A percentile compares a stretch with the other conserved stretches of the same genome.
phyloP scores from a whole-genome alignment of 495 filamentous ascomycete genomes.

The Podospora comata region DNA sequence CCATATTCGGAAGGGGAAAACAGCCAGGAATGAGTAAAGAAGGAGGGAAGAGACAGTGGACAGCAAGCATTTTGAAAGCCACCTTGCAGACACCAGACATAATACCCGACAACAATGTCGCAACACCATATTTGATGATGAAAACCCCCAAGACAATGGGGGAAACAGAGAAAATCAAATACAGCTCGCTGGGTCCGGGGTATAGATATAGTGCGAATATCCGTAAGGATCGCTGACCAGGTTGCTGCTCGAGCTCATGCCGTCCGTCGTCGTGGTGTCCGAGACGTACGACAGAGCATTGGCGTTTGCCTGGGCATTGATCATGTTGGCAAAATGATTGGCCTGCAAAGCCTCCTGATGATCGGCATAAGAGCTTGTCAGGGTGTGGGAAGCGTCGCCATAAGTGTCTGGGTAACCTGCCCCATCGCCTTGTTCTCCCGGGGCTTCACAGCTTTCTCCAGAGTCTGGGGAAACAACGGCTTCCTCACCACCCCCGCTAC shows the following conservation, averaged over 20 bases:
- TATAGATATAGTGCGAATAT: background rate
- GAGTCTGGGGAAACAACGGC: background rate
- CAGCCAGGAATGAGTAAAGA: background rate
- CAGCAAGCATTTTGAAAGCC: background rate
- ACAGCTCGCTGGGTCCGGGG: background rate
- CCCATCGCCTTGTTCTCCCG: background rate
- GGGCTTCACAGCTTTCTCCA: background rate
- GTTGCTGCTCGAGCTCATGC: background rate
- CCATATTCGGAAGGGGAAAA: background rate
- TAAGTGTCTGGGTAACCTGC: background rate
- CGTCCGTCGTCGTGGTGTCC: background rate
- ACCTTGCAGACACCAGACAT: too few relatives aligned
- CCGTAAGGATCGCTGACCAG: background rate
- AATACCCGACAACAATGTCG: too few relatives aligned
- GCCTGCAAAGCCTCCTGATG: background rate
- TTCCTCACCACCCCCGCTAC: background rate
- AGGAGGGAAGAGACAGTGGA: background rate
- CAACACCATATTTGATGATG: too few relatives aligned
- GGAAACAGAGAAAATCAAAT: background rate
- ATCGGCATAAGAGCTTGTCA: background rate
- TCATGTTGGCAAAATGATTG: slow-evolving; percentile 5
- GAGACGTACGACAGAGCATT: background rate
- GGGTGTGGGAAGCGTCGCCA: too few relatives aligned
- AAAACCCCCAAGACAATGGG: background rate
- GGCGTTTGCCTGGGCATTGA: background rate